Evolutionary conservation across 2,329 filamentous ascomycete species (phyloP).

Genomic region (Nothopassalora personata): DNA sequence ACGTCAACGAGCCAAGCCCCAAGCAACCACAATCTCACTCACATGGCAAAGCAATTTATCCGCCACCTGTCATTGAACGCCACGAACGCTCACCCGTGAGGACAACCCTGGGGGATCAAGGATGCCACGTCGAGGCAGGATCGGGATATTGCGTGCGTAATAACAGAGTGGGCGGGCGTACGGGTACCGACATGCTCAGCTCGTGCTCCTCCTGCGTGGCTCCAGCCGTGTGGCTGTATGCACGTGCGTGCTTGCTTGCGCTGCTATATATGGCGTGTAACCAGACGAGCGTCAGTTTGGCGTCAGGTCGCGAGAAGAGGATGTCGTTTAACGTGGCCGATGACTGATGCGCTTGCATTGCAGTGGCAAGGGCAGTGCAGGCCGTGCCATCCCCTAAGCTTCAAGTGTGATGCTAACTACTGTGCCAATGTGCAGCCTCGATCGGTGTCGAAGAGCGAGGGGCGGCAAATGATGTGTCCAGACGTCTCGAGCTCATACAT

Average conservation of each 20-base stretch:
- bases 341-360: background rate
- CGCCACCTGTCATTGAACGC: background rate
- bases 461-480: no score
- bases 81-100: background rate
- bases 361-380: no score
- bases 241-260: no score
- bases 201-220: background rate
- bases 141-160: background rate
- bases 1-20: no score
- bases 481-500: no score
- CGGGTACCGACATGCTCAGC: background rate
- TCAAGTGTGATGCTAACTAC: no score
- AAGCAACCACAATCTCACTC: background rate
- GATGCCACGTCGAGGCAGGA: background rate
- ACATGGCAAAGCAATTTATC: background rate
- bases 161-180: background rate
- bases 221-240: background rate
- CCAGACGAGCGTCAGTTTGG: background rate
- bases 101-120: background rate
- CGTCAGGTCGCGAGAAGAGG: background rate
- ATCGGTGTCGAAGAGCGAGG: no score
- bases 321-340: no score
- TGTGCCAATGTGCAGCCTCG: background rate
- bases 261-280: background rate
- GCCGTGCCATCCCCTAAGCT: no score